A percentile compares a stretch with the other conserved stretches of the same genome.
Evolutionary conservation across 257 asterid species (phyloP).

Genomic region (Solanum lycopersicoides): DNA sequence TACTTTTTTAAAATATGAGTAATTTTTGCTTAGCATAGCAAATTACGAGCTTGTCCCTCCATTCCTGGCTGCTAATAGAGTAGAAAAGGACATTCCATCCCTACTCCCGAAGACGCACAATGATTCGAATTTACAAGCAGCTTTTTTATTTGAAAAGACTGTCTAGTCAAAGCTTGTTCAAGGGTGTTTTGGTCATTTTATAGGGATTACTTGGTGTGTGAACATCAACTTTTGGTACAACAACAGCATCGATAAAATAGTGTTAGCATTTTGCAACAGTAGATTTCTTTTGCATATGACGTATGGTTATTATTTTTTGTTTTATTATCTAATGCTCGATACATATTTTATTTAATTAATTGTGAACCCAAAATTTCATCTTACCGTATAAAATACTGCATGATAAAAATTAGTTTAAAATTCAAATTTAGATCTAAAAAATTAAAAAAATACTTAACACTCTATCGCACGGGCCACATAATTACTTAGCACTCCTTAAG

Average conservation of each 20-base stretch:
- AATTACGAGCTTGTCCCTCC: background rate
- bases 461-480: no score
- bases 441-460: no score
- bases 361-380: background rate
- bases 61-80: background rate
- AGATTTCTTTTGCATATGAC: constrained; percentile 35
- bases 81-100: background rate
- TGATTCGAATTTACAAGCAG: background rate
- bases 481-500: no score
- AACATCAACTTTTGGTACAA: constrained; percentile 1
- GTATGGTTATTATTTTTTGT: background rate
- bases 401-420: background rate
- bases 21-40: background rate
- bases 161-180: background rate
- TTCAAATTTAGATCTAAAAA: no score
- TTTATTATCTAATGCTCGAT: background rate
- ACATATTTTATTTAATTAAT: no score
- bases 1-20: background rate
- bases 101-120: background rate
- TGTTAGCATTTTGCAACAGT: constrained; percentile 24
- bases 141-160: background rate
- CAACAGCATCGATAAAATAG: constrained; percentile 28
- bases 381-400: no score
- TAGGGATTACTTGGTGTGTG: background rate
- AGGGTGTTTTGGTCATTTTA: background rate